Percentiles rank a stretch among this genome's conserved stretches.
phyloP scores from a whole-genome alignment of 2,329 filamentous ascomycete species.

The Orbilia blumenaviensis region DNA sequence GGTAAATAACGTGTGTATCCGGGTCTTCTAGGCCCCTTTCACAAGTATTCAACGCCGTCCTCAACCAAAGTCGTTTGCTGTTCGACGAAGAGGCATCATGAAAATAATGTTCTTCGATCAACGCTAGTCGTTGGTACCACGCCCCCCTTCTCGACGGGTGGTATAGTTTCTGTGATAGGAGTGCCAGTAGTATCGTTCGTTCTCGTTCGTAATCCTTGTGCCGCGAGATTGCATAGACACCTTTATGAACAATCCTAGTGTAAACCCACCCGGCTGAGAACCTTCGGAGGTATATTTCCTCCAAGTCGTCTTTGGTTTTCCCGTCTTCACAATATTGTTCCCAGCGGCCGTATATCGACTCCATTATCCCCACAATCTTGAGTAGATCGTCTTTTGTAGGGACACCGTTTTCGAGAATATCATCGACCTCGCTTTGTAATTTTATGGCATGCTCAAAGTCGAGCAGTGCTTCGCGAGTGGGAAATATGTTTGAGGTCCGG shows the following conservation, averaged over 20 bases:
- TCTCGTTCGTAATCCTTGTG: conserved; percentile 83
- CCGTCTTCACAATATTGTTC: conserved; percentile 76
- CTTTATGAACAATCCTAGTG: conserved; percentile 91
- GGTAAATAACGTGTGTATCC: conserved; percentile 88
- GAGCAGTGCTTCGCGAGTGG: conserved; percentile 75
- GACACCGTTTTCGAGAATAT: conserved; percentile 79
- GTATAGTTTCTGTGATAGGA: conserved; percentile 83
- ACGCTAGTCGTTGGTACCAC: conserved; percentile 95
- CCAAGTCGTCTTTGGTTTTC: conserved; percentile 67
- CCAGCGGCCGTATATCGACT: conserved; percentile 84
- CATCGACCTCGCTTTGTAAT: conserved; percentile 82
- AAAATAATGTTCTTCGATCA: conserved; percentile 97
- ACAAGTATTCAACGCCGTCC: conserved; percentile 79
- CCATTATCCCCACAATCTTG: conserved; percentile 75
- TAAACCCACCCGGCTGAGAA: conserved; percentile 94
- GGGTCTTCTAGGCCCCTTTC: conserved; percentile 86
- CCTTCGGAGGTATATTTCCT: conserved; percentile 86
- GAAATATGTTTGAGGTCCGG: conserved; percentile 86
- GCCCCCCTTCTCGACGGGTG: conserved; percentile 83
- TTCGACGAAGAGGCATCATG: conserved; percentile 69
- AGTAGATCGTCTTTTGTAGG: conserved; percentile 73
- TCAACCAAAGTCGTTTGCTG: conserved; percentile 84
- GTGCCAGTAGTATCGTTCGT: conserved; percentile 75
- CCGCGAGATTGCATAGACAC: conserved; percentile 78
- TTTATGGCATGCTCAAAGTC: conserved; percentile 90